Evolutionary conservation across 345 rosid genomes (phyloP).

Genomic region (Lumnitzera racemosa): DNA sequence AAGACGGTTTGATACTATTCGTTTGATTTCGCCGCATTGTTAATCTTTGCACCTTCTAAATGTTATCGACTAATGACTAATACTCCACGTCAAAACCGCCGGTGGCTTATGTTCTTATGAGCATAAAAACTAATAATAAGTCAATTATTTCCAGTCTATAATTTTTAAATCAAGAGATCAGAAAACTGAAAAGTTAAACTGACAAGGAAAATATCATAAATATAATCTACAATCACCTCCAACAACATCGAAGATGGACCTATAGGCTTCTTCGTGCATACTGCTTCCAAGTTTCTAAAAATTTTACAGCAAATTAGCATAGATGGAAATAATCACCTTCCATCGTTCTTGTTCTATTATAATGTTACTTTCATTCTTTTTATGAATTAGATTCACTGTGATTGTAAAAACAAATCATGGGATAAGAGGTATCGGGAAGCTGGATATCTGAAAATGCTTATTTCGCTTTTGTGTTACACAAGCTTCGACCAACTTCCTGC

Average conservation of each 20-base stretch:
- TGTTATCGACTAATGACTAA: too few relatives aligned
- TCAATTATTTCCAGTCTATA: slow-evolving; percentile 48
- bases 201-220: slow-evolving; percentile 7
- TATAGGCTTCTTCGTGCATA: slow-evolving; percentile 84
- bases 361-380: neutral
- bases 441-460: slow-evolving; percentile 12
- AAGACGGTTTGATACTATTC: too few relatives aligned
- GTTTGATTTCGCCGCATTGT: too few relatives aligned
- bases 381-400: neutral
- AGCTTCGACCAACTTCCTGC: slow-evolving; percentile 73
- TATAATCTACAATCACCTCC: slow-evolving; percentile 46
- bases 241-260: slow-evolving; percentile 53
- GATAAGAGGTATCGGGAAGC: neutral
- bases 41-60: too few relatives aligned
- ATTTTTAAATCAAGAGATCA: slow-evolving; percentile 18
- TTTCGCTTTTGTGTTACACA: slow-evolving; percentile 48
- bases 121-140: too few relatives aligned
- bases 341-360: too few relatives aligned
- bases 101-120: too few relatives aligned
- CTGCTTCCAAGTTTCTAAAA: slow-evolving; percentile 63
- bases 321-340: neutral
- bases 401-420: neutral
- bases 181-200: slow-evolving; percentile 1
- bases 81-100: too few relatives aligned
- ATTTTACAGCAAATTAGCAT: slow-evolving; percentile 1